Conservation (phyloP, 805 yeast species). For the Sugiyamaella valdiviana region DNA sequence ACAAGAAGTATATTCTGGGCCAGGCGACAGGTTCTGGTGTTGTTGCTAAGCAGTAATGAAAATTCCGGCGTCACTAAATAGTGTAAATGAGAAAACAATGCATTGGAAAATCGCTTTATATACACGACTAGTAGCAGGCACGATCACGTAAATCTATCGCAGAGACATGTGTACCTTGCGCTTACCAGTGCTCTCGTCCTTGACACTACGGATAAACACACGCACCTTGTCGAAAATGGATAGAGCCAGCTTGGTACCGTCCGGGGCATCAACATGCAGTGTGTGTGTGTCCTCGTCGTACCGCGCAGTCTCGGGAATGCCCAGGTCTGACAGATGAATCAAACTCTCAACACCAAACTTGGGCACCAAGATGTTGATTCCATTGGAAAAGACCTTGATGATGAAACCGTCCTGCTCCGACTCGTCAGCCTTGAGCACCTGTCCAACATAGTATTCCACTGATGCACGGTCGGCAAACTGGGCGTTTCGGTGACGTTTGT, state of each 20-base stretch:
- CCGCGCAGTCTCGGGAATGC: constrained; percentile 52
- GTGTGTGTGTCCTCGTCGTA: constrained; percentile 76
- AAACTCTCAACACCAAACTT: constrained; percentile 94
- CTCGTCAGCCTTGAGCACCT: constrained; percentile 84
- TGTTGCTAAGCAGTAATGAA: constrained; percentile 77
- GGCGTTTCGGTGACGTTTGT: constrained; percentile 92
- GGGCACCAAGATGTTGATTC: constrained; percentile 91
- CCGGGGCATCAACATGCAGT: constrained; percentile 48
- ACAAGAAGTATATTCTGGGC: constrained; percentile 78
- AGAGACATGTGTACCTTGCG: constrained; percentile 71
- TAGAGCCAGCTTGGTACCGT: constrained; percentile 41
- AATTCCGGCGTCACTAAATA: neutral
- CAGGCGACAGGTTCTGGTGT: constrained; percentile 82
- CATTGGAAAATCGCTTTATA: neutral
- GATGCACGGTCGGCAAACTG: constrained; percentile 99
- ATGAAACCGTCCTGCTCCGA: constrained; percentile 81
- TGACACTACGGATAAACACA: constrained; percentile 73
- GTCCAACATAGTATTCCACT: constrained; percentile 96
- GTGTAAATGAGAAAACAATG: neutral
- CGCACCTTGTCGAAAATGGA: constrained; percentile 79
- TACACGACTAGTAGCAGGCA: neutral
- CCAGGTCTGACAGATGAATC: constrained; percentile 69
- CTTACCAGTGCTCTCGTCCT: constrained; percentile 86
- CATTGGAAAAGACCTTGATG: constrained; percentile 87
- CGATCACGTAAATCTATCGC: constrained; percentile 3